phyloP scores from a whole-genome alignment of 768 basidiomycete genomes.

The Leccinum aurantiacum region DNA sequence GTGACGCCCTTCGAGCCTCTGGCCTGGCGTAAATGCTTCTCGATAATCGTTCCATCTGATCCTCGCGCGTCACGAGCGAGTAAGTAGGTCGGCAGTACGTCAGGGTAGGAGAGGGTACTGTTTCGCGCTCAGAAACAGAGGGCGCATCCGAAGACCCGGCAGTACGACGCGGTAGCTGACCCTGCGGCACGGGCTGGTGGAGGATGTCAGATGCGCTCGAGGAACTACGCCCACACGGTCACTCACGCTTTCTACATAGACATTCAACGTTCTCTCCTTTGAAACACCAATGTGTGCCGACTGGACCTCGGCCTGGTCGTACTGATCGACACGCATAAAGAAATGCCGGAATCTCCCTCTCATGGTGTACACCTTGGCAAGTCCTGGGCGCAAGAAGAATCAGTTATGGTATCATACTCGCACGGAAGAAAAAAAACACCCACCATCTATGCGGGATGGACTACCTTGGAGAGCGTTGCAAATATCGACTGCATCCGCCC shows the following conservation, averaged over 20 bases:
- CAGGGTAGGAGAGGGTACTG: slow-evolving; percentile 4
- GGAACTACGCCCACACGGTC: background rate
- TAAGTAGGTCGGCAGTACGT: slow-evolving; percentile 6
- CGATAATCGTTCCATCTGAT: slow-evolving; percentile 29
- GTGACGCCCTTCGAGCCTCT: slow-evolving; percentile 11
- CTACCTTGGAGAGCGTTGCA: slow-evolving; percentile 56
- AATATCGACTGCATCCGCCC: slow-evolving; percentile 70
- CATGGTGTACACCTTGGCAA: slow-evolving; percentile 63
- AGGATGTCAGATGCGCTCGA: slow-evolving; percentile 10
- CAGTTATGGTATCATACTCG: background rate
- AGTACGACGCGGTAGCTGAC: slow-evolving; percentile 29
- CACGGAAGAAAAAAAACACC: background rate
- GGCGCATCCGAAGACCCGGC: slow-evolving; percentile 9
- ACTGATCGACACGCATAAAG: slow-evolving; percentile 59
- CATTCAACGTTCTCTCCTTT: slow-evolving; percentile 51
- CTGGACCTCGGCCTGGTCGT: slow-evolving; percentile 48
- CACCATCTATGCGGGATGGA: slow-evolving; percentile 71
- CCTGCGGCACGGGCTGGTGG: slow-evolving; percentile 26
- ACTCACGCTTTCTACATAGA: slow-evolving; percentile 61
- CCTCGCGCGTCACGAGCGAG: slow-evolving; percentile 26
- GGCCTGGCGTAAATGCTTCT: slow-evolving; percentile 18
- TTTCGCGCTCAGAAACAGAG: slow-evolving; percentile 25
- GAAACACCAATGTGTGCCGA: slow-evolving; percentile 59
- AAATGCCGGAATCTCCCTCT: slow-evolving; percentile 70
- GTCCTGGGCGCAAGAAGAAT: slow-evolving; percentile 41